These are phyloP conservation scores for Hippophae rhamnoides DNA, from an alignment of 306 rosid genomes.

Conservation along the genomic window DNA sequence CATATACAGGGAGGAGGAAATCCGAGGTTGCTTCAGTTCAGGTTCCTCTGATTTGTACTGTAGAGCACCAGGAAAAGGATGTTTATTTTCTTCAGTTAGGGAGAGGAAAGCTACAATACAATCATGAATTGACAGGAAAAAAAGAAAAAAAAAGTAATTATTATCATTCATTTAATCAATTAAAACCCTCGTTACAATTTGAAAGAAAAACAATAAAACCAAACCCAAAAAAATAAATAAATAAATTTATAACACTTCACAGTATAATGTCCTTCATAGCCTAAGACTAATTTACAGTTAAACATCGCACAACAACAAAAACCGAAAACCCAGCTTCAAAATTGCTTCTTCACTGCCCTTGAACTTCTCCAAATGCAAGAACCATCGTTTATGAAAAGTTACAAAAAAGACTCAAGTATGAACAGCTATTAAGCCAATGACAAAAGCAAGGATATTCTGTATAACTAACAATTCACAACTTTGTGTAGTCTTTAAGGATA, in stretches of 20 bases:
- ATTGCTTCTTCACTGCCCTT: too few species aligned
- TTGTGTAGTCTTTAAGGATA: slow-evolving; percentile 15
- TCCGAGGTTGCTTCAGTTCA: slow-evolving; percentile 13
- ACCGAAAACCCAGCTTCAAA: too few species aligned
- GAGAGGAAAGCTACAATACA: slow-evolving; percentile 7
- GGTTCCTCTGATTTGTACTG: background rate
- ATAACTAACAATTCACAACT: background rate
- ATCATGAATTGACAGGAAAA: slow-evolving; percentile 5
- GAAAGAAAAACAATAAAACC: slow-evolving; percentile 6
- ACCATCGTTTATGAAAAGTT: too few species aligned
- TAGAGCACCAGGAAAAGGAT: slow-evolving; percentile 1
- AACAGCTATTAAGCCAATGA: too few species aligned
- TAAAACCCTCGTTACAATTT: slow-evolving; percentile 31
- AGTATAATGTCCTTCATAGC: slow-evolving; percentile 3
- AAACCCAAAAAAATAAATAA: background rate
- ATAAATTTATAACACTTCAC: slow-evolving; percentile 27
- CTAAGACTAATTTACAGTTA: background rate
- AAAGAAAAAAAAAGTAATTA: slow-evolving; percentile 16
- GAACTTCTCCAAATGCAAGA: too few species aligned
- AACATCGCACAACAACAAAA: too few species aligned
- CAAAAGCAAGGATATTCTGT: too few species aligned
- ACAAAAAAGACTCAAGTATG: too few species aligned
- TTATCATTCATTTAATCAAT: slow-evolving; percentile 34
- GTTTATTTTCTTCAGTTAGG: slow-evolving; percentile 1
- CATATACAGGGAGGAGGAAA: slow-evolving; percentile 8